Base-by-base conservation (phyloP, 179 eudicot species). In the Drosera spatulata region DNA sequence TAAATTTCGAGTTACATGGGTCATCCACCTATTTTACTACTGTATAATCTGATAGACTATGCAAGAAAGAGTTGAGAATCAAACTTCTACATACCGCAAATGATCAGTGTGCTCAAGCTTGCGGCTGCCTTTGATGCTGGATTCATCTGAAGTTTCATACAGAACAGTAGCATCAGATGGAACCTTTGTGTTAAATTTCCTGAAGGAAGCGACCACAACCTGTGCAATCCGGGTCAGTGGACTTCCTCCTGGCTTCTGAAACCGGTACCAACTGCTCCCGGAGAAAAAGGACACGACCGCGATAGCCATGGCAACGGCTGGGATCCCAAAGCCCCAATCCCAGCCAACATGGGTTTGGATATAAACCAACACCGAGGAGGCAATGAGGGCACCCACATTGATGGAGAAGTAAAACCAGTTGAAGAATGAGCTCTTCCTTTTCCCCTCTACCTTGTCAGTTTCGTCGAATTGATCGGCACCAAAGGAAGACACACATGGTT, bases 391-490 rank as follows among this genome's bases (percentile, higher is more conserved):
- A 22, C 89, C 89, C 48, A 86, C 68, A 53, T 86, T 84, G 70
- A 83, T 67, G 47, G 80, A 77, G 65, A 83, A 77, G 77, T 83
- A 85, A 60, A 78, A 85, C 86, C 86, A 85, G 64, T 81, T 86
- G 71, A 86, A 86, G 61, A 83, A 86, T 7, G 86, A 80, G 44
- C 83, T 81, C 63, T 86, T 86, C 74, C 70, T 79, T 10, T 67
- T 68, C 50, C 80, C 77, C 67, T 83, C 89, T 51, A 58, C 58
- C 37, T 81, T 71, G 65, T 86, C 86, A 2, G 82, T 77, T 53
- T 85, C 88, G 59, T 85, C 88, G 71, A 85, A 85, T 68, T 85
- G 94, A 68, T 81, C 88, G 4, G 94, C 88, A n/a, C 94, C 94
- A 38, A 85, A 83, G 46, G 88, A 72, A 10, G 80, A 75, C 70